Base-by-base conservation (phyloP, 495 filamentous ascomycete genomes). In the Podospora australis region DNA sequence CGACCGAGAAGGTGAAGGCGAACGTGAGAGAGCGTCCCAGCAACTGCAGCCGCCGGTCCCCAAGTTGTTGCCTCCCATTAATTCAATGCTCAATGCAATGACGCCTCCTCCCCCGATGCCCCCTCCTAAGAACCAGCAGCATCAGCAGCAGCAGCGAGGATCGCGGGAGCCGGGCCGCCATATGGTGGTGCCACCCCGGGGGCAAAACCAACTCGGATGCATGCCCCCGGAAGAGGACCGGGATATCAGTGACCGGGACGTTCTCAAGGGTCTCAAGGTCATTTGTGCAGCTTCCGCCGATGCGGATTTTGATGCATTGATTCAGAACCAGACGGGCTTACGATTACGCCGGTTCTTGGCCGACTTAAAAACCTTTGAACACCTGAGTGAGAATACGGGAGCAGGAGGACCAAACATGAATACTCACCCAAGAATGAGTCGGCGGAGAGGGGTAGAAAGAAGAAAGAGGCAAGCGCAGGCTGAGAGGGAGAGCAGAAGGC, bases 261-360 rank as follows among this genome's bases (percentile, higher is more conserved):
- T 78, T 19, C 63, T 77, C 35, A 66, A 63, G 30, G 74, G 74
- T 1, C 60, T 78, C 2, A 69, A 70, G 40, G 68, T 77, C 19
- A 68, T 71, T 9, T 69, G 70, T 34, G 66, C 67, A 1, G 74
- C 74, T 6, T 73, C 70, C 6, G 71, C 68, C 13, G 70, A 78
- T 49, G 60, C 68, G 22, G 59, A 63, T 23, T 58, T 75, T 5
- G 73, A 74, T 50, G 63, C 58, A 2, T 63, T 66, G 54, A 68
- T 78, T 50, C 60, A 64, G 23, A 54, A 62, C 7, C 61, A 67
- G 44, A 77, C 71, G 1, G 74, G 74, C 3, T 34, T 70, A n/a
- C 52, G 69, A 7, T 53, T 77, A 11, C 65, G 73, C 21, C 58
- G 66, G 23, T 75, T 76, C 40, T 41, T 78, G 25, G 69, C 68